Percentiles rank a stretch among this genome's conserved stretches.
phyloP scores from a whole-genome alignment of 768 basidiomycete species.

The Cyclocybe aegerita region DNA sequence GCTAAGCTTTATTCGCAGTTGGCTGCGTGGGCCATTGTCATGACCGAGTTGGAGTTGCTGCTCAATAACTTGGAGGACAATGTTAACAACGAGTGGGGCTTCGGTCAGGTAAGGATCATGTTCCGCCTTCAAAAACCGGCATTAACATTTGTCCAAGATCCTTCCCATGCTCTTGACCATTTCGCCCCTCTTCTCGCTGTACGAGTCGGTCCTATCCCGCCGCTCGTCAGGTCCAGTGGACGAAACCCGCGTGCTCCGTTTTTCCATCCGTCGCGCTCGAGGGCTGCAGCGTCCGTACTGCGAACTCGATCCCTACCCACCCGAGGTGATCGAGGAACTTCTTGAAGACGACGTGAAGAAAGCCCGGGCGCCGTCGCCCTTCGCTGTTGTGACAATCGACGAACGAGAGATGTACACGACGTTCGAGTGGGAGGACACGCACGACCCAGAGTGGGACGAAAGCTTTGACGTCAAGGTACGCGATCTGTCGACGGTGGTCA shows the following conservation, averaged over 20 bases:
- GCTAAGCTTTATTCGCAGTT: constrained; percentile 5
- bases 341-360: constrained; percentile 3
- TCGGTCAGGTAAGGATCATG: constrained; percentile 18
- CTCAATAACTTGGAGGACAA: constrained; percentile 12
- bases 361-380: constrained; percentile 17
- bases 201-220: constrained; percentile 17
- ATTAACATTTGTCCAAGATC: constrained; percentile 9
- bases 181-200: constrained; percentile 21
- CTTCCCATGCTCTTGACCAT: constrained; percentile 23
- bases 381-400: constrained; percentile 21
- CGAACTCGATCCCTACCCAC: constrained; percentile 17
- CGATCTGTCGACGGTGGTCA: constrained; percentile 18
- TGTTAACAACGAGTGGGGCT: constrained; percentile 21
- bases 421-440: constrained; percentile 10
- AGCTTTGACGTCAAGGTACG: constrained; percentile 19
- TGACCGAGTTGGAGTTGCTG: constrained; percentile 22
- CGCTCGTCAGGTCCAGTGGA: constrained; percentile 17
- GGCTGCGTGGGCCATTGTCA: constrained; percentile 22
- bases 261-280: constrained; percentile 13
- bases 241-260: constrained; percentile 17
- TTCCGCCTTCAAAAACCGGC: neutral
- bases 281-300: constrained; percentile 17
- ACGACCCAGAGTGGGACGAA: constrained; percentile 20
- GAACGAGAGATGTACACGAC: constrained; percentile 22
- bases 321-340: constrained; percentile 9